Base-by-base conservation (phyloP, 2,329 filamentous ascomycete genomes). In the Penicillium sp. region DNA sequence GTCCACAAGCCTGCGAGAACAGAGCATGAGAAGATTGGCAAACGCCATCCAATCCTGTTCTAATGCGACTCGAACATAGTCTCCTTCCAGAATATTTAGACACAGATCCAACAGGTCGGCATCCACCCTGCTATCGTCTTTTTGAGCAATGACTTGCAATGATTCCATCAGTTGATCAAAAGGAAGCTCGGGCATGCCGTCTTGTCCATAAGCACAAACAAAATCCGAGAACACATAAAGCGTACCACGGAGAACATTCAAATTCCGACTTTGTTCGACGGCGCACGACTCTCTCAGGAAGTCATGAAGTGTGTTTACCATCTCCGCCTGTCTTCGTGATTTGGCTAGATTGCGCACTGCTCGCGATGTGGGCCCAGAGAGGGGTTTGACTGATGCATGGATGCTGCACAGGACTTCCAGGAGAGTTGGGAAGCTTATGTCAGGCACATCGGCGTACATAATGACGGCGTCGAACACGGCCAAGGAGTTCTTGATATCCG, bases 321-420 rank as follows among this genome's bases (percentile, higher is more conserved):
- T 76, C 50, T 75, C 69, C n/a, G 56, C 51, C 49, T 75, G 72
- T 51, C 70, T 68, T 27, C 65, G 66, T 16, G 75, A 77, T 57
- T 75, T 77, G 11, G 72, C 74, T 16, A 78, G 57, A 57, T 73
- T 77, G 39, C 75, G 73, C 33, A 77, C 75, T 29, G 72, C 74
- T 52, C 74, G 68, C 16, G 75, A 76, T 1, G 75, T 78, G 25
- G 75, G 75, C 5, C 75, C 75, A 33, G 75, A 75, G 23, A 78
- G 61, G 34, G 75, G 70, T 55, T 75, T 77, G 31, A 78, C 75
- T 21, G 75, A 77, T 36, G 74, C 73, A 64, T 77, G 75, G 27
- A 78, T 78, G 57, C 74, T 76, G 67, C 75, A 78, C 36, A 78
- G 65, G 33, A 78, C 74, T 53, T 78, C 75, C 29, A 78, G 61